Evolutionary conservation across 1,284 basidiomycete genomes (phyloP), one percentile per base, ranked within the genome.

Genomic region (Peniophora sp.): DNA sequence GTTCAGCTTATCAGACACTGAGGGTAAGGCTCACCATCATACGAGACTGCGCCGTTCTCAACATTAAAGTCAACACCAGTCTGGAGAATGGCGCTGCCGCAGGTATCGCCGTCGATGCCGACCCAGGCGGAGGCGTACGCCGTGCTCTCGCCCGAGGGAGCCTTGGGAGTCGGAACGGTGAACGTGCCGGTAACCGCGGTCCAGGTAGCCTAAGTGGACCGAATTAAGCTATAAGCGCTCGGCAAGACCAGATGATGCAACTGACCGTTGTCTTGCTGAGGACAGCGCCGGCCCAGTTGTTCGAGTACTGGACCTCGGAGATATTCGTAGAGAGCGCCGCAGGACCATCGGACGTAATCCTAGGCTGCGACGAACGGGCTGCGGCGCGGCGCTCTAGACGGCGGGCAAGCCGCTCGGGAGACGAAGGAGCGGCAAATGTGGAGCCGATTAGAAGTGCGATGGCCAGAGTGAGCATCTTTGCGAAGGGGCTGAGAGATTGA

Each of bases 161-260:
- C 57, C 20, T 44, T 48, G 14, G 61, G 60, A 15, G 57, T 62
- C 49, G 62, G 62, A 34, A 64, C 60, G 47, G 58, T 59, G 57
- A 68, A 68, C 1, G 62, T 65, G 9, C 62, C 65, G 27, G 60
- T 62, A 9, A 63, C 62, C 24, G 60, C 53, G 53, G 57, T 64
- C 60, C 51, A 64, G 1, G 58, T 59, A 36, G 53, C 56, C 63
- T 64, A 41, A 14, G n/a, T n/a, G n/a, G n/a, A 52, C 10, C 34
- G 34, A 10, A 36, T 10, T 10, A 10, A 10, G n/a, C 10, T 10
- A 36, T 10, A 36, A n/a, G n/a, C 34, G 34, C n/a, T 10, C 10
- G 10, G 43, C 47, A 20, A 27, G 34, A n/a, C 10, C 34, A 20
- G 8, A 18, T 5, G 27, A 34, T 10, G n/a, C 10, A n/a, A 36